Evolutionary conservation across 352 stramenopile species (phyloP), one percentile per base, ranked within the genome.

Genomic region (Phytophthora melonis): DNA sequence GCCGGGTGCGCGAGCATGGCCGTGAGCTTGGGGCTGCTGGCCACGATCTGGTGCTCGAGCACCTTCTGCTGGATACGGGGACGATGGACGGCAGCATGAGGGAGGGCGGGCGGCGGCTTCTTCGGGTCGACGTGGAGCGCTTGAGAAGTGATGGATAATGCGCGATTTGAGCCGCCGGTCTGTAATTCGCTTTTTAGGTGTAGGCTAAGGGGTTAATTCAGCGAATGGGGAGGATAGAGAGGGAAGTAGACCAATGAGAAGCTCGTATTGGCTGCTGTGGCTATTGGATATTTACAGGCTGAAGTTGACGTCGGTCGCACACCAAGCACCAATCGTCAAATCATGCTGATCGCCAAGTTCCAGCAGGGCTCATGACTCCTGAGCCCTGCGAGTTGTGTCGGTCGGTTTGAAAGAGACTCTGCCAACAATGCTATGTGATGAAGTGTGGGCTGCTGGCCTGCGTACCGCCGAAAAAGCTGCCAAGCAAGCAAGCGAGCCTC

Each of bases 1-100:
- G 91, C 91, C n/a, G 90, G 90, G 74, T 95, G 89, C 54, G 78
- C 70, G 32, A 97, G 74, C 59, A 97, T 65, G 34, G 81, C 65
- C 65, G 63, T 68, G 69, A 93, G 60, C 74, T 88, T 87, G 50
- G 87, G 80, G 75, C 90, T 92, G 59, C 72, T 80, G 58, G 83
- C 84, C 45, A 93, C 74, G 62, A 92, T 70, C 53, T 88, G 82
- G 34, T 84, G 67, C 77, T 82, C 75, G 58, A 93, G 72, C 60
- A 93, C 84, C 68, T 88, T 90, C 70, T 83, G 79, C 71, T 93
- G 85, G 59, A 93, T 32, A 32, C 79, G 81, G 32, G 86, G 87
- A 25, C 87, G 76, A 93, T 78, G 65, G 79, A 87, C 60, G 84
- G 85, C 61, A 93, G 72, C 78, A 93, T 87, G 23, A 25, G 23